Percentiles rank a stretch among this genome's conserved stretches.
Evolutionary conservation across 176 grass and related monocot genomes (phyloP).

Genomic region (Cenchrus fungigraminus): DNA sequence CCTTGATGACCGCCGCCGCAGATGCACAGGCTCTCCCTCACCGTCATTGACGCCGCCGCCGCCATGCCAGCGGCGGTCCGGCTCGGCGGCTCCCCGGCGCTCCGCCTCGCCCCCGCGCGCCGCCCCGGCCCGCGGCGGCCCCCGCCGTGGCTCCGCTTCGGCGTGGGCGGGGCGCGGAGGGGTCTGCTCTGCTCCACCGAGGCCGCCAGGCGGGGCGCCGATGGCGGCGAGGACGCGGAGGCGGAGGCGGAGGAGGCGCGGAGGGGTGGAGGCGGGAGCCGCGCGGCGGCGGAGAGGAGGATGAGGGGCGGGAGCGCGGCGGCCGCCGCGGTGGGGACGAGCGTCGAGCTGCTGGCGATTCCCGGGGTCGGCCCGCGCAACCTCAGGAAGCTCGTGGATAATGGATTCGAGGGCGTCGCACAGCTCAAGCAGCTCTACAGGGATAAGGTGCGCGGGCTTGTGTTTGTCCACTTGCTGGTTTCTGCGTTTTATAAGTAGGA

Average conservation of each 20-base stretch:
- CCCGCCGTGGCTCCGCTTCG: slow-evolving; percentile 35
- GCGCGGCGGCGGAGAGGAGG: slow-evolving; percentile 57
- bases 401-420: slow-evolving; percentile 81
- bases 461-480: neutral
- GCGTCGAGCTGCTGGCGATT: slow-evolving; percentile 78
- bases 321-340: slow-evolving; percentile 37
- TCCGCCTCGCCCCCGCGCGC: slow-evolving; percentile 8
- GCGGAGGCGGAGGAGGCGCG: slow-evolving; percentile 40
- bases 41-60: slow-evolving; percentile 48
- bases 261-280: slow-evolving; percentile 7
- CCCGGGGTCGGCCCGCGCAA: slow-evolving; percentile 89
- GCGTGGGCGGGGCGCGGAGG: slow-evolving; percentile 4
- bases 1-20: slow-evolving; percentile 52
- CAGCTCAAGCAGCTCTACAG: slow-evolving; percentile 96
- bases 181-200: slow-evolving; percentile 46
- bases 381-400: slow-evolving; percentile 90
- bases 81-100: slow-evolving; percentile 42
- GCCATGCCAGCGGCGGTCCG: slow-evolving; percentile 64
- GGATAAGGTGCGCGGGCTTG: slow-evolving; percentile 68
- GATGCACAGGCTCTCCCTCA: slow-evolving; percentile 57
- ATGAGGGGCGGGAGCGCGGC: slow-evolving; percentile 47
- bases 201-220: slow-evolving; percentile 30
- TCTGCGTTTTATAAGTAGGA: neutral
- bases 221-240: neutral
- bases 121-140: slow-evolving; percentile 19